Base-by-base conservation (phyloP, 2,329 filamentous ascomycete species). In the Neonectria punicea region DNA sequence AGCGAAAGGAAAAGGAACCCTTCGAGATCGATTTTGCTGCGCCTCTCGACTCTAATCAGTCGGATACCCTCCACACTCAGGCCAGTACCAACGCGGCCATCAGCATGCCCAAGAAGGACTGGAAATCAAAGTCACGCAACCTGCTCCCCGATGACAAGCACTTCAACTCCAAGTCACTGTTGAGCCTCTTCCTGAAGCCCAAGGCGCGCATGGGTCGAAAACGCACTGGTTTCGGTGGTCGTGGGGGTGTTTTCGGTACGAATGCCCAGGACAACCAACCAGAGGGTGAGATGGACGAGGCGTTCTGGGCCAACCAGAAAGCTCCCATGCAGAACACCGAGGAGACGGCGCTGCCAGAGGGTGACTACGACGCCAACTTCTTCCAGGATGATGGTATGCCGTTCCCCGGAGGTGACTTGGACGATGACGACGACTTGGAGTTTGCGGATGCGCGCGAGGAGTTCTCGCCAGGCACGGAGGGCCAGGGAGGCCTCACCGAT, bases 111-210 rank as follows among this genome's bases (percentile, higher is more conserved):
- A 98, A 97, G 82, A 93, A 94, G 70, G 94, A 98, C 79, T 97
- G 95, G 93, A 96, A 93, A 78, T 96, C 93, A 43, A 97, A 97
- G 80, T 94, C 92, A 1, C 89, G 93, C 53, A 97, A 99, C 76
- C 86, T 99, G 3, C 88, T 99, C 5, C 95, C 97, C 2, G 96
- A 99, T 75, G 96, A 99, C 81, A 98, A 98, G 80, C 94, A 98
- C 78, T 98, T 99, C 83, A 97, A 94, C 82, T 98, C 95, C 9
- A 92, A 92, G 76, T 93, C 97, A 70, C 85, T 99, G 0, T 84
- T 98, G 7, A 92, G 90, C 55, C 86, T 99, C 1, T 99, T 98
- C 85, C 85, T 98, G 30, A 99, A 99, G 79, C 96, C 96, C 30
- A 97, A 94, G 78, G 93, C 94, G 11, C 91, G 92, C 46, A 87